Evolutionary conservation across 306 rosid genomes (phyloP).

Genomic region (Cajanus cajan): DNA sequence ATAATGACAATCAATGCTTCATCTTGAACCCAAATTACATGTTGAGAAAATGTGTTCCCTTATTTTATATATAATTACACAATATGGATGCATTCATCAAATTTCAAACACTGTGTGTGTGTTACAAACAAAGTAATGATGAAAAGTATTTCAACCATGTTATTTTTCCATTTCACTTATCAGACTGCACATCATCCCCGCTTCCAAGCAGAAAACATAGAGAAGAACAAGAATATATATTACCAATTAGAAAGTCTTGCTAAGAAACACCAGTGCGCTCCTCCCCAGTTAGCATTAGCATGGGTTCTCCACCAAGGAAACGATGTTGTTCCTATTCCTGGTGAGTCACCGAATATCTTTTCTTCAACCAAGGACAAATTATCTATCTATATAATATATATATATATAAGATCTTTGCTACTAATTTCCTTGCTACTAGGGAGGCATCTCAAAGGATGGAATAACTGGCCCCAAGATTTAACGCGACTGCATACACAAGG

Average conservation of each 20-base stretch:
- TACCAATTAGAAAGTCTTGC: constrained; percentile 45
- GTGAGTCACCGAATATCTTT: neutral
- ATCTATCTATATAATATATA: no score
- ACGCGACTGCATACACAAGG: no score
- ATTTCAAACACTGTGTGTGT: neutral
- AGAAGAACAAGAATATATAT: constrained; percentile 42
- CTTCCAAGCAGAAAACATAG: constrained; percentile 38
- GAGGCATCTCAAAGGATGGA: no score
- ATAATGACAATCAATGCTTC: neutral
- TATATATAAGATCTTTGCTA: no score
- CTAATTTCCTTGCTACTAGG: no score
- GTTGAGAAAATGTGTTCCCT: neutral
- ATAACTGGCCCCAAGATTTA: no score
- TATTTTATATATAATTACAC: no score
- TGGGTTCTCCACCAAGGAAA: constrained; percentile 62
- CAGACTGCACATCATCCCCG: constrained; percentile 49
- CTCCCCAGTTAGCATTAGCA: constrained; percentile 59
- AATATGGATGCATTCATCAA: neutral
- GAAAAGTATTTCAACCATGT: neutral
- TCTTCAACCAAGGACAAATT: no score
- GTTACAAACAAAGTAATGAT: neutral
- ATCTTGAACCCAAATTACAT: no score
- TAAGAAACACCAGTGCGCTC: constrained; percentile 42
- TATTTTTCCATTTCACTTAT: neutral
- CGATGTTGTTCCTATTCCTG: constrained; percentile 41